A percentile compares a stretch with the other conserved stretches of the same genome.
Conservation (phyloP, 108 stramenopile species). For the Seminavis robusta region DNA sequence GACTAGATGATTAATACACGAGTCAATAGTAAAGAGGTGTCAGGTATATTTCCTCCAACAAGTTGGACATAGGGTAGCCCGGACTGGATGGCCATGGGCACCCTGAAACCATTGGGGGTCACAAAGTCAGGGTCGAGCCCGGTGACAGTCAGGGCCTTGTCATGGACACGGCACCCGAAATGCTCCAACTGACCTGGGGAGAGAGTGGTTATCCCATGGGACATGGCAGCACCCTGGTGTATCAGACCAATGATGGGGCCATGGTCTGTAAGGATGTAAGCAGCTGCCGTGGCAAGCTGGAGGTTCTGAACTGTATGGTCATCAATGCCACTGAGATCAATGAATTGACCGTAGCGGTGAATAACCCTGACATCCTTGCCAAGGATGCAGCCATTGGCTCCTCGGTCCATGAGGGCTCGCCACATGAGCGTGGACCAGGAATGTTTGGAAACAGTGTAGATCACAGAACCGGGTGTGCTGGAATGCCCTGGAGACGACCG, state of each 20-base stretch:
- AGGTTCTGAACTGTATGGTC: slow-evolving; percentile 17
- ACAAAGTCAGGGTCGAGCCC: too few relatives aligned
- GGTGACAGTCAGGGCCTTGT: too few relatives aligned
- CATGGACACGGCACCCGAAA: slow-evolving; percentile 11
- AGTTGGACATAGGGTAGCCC: too few relatives aligned
- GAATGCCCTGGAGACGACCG: too few relatives aligned
- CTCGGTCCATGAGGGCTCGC: slow-evolving; percentile 32
- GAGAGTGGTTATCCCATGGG: slow-evolving; percentile 19
- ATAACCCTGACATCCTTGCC: slow-evolving; percentile 15
- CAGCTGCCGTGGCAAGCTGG: slow-evolving; percentile 23
- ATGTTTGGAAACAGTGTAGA: too few relatives aligned
- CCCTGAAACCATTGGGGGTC: too few relatives aligned
- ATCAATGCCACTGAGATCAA: slow-evolving; percentile 27
- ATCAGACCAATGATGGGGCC: slow-evolving; percentile 26
- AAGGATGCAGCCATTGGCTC: slow-evolving; percentile 35
- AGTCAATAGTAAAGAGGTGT: too few relatives aligned
- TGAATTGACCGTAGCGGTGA: not conserved
- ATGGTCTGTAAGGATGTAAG: not conserved
- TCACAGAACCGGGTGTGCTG: too few relatives aligned
- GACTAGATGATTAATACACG: too few relatives aligned
- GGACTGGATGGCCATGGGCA: too few relatives aligned
- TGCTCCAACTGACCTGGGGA: slow-evolving; percentile 18
- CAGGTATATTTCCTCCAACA: too few relatives aligned
- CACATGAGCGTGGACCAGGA: too few relatives aligned
- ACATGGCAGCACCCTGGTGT: slow-evolving; percentile 25